These are phyloP conservation scores for Podospora didyma DNA, from an alignment of 495 filamentous ascomycete genomes.

Conservation along the genomic window DNA sequence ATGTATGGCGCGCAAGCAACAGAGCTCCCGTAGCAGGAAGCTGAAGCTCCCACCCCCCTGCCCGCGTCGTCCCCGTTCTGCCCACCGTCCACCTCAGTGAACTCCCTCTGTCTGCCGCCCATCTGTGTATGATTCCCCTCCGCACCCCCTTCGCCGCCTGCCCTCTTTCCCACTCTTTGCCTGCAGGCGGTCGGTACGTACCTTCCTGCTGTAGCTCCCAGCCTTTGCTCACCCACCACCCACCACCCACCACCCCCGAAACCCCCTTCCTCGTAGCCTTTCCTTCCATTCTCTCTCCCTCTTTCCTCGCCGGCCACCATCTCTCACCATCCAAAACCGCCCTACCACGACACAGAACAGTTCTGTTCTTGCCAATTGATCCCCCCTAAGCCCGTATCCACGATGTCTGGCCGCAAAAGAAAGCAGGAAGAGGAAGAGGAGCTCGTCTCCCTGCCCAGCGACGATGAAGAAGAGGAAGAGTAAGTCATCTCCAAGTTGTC, in stretches of 20 bases:
- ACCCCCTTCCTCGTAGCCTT: constrained; percentile 30
- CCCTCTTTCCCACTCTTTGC: constrained; percentile 13
- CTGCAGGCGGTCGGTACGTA: constrained; percentile 25
- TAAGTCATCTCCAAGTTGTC: constrained; percentile 30
- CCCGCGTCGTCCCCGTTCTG: constrained; percentile 9
- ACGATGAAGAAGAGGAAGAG: constrained; percentile 51
- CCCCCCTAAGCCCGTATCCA: constrained; percentile 13
- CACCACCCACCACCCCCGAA: constrained; percentile 34
- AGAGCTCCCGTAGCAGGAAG: constrained; percentile 2
- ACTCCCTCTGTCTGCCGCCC: constrained; percentile 11
- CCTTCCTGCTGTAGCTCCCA: constrained; percentile 25
- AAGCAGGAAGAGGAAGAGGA: constrained; percentile 51
- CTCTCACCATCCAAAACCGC: constrained; percentile 19
- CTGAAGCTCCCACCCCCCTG: constrained; percentile 27
- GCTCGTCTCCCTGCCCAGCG: constrained; percentile 49
- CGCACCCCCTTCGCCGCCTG: constrained; percentile 28
- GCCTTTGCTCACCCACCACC: constrained; percentile 33
- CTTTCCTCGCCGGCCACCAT: constrained; percentile 21
- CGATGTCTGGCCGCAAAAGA: constrained; percentile 45
- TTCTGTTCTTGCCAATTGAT: constrained; percentile 23
- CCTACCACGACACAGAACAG: constrained; percentile 12
- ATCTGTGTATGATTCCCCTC: constrained; percentile 16
- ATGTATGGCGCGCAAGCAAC: constrained; percentile 9
- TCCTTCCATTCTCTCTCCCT: constrained; percentile 19
- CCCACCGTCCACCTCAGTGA: neutral